Percentiles rank a stretch among this genome's conserved stretches.
These are phyloP conservation scores for Houttuynia cordata DNA, from an alignment of 164 flowering plant genomes.

Conservation along the genomic window DNA sequence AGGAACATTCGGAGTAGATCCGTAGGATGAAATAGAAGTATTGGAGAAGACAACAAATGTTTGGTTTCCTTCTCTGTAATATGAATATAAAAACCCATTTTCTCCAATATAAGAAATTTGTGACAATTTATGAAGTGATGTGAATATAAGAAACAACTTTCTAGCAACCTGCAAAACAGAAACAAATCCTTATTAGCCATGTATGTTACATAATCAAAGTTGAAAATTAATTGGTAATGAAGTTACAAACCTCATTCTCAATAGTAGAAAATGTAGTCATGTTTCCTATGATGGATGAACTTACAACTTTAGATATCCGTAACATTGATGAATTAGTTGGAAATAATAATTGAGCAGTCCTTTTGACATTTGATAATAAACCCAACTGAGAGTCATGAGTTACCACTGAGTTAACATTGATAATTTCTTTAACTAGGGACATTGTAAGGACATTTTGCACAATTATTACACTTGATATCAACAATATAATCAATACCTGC, in stretches of 20 bases:
- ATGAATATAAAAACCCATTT: constrained; percentile 36
- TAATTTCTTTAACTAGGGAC: constrained; percentile 8
- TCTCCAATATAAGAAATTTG: constrained; percentile 40
- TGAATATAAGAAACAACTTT: constrained; percentile 24
- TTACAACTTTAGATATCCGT: constrained; percentile 16
- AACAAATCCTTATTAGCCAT: too few species aligned
- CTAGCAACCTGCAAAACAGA: constrained; percentile 44
- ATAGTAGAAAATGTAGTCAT: constrained; percentile 12
- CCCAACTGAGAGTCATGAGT: neutral
- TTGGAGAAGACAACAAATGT: constrained; percentile 29
- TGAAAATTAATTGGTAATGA: neutral
- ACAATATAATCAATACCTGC: constrained; percentile 15
- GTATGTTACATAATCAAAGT: too few species aligned
- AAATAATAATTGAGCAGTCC: constrained; percentile 7
- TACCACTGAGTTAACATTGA: constrained; percentile 1
- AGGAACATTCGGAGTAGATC: neutral
- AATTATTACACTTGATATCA: constrained; percentile 14
- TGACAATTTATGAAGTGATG: constrained; percentile 20
- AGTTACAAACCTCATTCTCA: constrained; percentile 16
- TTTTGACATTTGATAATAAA: constrained; percentile 17
- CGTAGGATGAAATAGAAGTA: constrained; percentile 13
- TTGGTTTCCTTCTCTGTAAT: constrained; percentile 18
- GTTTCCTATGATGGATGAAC: constrained; percentile 14
- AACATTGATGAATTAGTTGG: constrained; percentile 12
- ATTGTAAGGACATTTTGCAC: constrained; percentile 11